Evolutionary conservation across 1,284 basidiomycete species (phyloP).

Genomic region (Moesziomyces aphidis): DNA sequence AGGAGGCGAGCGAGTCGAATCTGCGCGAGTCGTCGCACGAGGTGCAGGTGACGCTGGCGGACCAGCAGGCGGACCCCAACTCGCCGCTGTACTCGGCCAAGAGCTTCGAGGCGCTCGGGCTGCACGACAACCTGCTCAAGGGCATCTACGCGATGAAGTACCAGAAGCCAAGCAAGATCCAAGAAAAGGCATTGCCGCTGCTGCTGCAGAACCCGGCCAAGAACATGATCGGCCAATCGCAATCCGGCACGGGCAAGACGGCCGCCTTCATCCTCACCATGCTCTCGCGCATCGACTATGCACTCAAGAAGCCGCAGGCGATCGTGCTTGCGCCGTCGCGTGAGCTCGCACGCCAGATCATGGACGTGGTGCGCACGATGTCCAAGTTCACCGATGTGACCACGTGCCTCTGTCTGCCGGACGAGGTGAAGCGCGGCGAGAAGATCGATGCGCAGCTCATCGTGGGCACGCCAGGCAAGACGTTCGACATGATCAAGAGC

Average conservation of each 20-base stretch:
- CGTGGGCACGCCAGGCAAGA: constrained; percentile 96
- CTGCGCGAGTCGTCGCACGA: constrained; percentile 61
- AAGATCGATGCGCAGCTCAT: constrained; percentile 88
- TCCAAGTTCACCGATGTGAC: constrained; percentile 93
- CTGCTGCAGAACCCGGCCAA: constrained; percentile 89
- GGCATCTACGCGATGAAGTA: constrained; percentile 98
- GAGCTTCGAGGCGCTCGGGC: constrained; percentile 79
- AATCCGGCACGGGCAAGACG: constrained; percentile 99
- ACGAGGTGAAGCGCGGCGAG: constrained; percentile 75
- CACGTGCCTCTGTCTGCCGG: constrained; percentile 94
- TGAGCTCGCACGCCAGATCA: constrained; percentile 96
- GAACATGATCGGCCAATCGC: constrained; percentile 99
- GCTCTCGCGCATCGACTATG: constrained; percentile 92
- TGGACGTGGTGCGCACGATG: constrained; percentile 93
- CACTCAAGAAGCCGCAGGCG: constrained; percentile 81
- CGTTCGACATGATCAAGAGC: constrained; percentile 79
- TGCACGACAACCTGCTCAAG: constrained; percentile 86
- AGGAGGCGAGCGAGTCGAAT: constrained; percentile 28
- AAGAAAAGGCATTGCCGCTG: constrained; percentile 94
- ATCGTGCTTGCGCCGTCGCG: constrained; percentile 77
- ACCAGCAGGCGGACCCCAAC: constrained; percentile 95
- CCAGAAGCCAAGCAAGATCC: constrained; percentile 98
- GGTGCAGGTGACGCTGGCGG: constrained; percentile 91
- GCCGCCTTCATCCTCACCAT: constrained; percentile 98
- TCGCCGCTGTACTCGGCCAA: constrained; percentile 94